Base-by-base conservation (phyloP, 176 grass and related monocot species). In the Poa annua region DNA sequence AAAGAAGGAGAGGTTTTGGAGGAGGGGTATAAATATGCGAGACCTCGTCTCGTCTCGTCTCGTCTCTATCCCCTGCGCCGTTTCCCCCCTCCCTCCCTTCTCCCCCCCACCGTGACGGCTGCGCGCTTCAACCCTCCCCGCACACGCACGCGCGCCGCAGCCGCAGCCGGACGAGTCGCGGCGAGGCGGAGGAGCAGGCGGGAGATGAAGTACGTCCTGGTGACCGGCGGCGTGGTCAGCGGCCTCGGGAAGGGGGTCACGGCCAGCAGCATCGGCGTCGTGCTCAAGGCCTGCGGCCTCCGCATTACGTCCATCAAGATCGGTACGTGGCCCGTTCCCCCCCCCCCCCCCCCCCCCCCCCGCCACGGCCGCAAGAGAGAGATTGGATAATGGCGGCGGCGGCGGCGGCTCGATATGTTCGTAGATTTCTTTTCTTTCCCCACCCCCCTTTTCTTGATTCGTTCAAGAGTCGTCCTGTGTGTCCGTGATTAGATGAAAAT, bases 191-290 rank as follows among this genome's bases (percentile, higher is more conserved):
- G n/a, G n/a, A n/a, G n/a, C n/a, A n/a, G n/a, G n/a, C n/a, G n/a
- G n/a, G 55, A 52, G 51, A 85, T 85, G 83, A 87, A 83, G 84
- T 83, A 90, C 34, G 79, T 87, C 35, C 45, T 90, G 66, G 84
- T 90, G 44, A 90, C 84, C 20, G 80, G 88, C 36, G 88, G 88
- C 32, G 84, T 86, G 29, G 62, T 83, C 41, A 82, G 84, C 56
- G 71, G 84, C 11, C 79, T 90, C 73, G 88, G 88, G 9, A 90
- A 90, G 53, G 84, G 84, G 32, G 79, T 90, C 16, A 82, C 84
- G 32, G 87, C 83, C 16, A 85, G 82, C 77, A 89, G 83, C 59
- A 80, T 89, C 74, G 87, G 87, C 41, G 76, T 76, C 59, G 49
- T 85, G 20, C 87, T 85, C 74, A 89, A 85, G 76, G 75, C 82